Conservation (phyloP, 495 filamentous ascomycete species). For the Astrothelium subdiscretum region DNA sequence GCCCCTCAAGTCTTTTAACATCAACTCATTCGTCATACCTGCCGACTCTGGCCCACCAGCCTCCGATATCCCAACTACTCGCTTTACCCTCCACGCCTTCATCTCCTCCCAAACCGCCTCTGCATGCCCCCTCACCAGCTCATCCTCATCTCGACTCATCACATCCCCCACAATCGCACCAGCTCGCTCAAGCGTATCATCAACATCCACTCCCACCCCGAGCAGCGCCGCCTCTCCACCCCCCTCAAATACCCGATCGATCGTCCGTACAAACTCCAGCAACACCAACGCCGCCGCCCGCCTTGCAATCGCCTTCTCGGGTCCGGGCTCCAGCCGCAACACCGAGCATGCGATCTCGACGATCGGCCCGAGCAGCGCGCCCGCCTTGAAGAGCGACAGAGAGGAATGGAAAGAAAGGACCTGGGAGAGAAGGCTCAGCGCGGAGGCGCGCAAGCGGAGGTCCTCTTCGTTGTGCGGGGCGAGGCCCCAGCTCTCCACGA, state of each 20-base stretch:
- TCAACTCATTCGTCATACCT: constrained; percentile 14
- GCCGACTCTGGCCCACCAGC: constrained; percentile 20
- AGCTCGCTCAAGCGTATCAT: constrained; percentile 39
- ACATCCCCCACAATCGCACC: constrained; percentile 52
- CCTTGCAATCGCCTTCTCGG: constrained; percentile 59
- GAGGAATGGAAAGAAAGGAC: constrained; percentile 48
- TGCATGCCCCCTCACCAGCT: constrained; percentile 61
- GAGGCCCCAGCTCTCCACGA: constrained; percentile 60
- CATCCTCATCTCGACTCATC: constrained; percentile 56
- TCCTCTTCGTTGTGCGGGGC: constrained; percentile 60
- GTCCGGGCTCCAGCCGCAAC: constrained; percentile 49
- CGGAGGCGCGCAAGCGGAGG: constrained; percentile 63
- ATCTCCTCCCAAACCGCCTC: constrained; percentile 58
- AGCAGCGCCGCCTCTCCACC: constrained; percentile 47
- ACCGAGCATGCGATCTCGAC: constrained; percentile 58
- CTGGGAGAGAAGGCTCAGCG: constrained; percentile 57
- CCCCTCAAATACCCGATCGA: constrained; percentile 46
- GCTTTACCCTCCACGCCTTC: constrained; percentile 56
- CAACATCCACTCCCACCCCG: constrained; percentile 48
- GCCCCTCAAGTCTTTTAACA: constrained; percentile 24
- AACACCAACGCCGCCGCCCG: constrained; percentile 61
- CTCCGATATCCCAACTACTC: constrained; percentile 34
- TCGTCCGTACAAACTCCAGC: constrained; percentile 51
- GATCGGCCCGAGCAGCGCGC: constrained; percentile 38
- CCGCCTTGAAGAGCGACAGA: constrained; percentile 32